Conservation (phyloP, 805 yeast species). For the Saccharomyces eubayanus region DNA sequence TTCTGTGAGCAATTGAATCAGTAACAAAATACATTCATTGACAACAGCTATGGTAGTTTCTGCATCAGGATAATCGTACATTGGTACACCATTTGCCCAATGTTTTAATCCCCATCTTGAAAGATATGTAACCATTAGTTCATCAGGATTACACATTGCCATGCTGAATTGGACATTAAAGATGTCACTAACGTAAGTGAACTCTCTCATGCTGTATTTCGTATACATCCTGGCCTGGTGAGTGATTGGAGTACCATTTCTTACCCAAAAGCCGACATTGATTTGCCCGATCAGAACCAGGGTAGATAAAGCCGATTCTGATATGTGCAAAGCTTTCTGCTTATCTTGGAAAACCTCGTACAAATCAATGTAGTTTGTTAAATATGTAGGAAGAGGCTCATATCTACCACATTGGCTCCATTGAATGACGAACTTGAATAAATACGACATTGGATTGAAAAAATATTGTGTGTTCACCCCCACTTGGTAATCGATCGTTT, state of each 20-base stretch:
- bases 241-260: constrained; percentile 79
- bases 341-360: constrained; percentile 14
- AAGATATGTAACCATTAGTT: constrained; percentile 48
- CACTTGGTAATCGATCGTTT: constrained; percentile 23
- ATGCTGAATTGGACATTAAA: constrained; percentile 57
- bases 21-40: constrained; percentile 66
- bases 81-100: constrained; percentile 42
- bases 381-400: constrained; percentile 12
- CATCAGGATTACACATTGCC: constrained; percentile 48
- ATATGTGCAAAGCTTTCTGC: constrained; percentile 15
- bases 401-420: constrained; percentile 31
- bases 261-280: constrained; percentile 85
- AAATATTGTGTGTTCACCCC: constrained; percentile 28
- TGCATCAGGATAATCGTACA: constrained; percentile 38
- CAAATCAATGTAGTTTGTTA: constrained; percentile 14
- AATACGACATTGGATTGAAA: constrained; percentile 28
- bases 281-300: constrained; percentile 75
- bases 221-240: constrained; percentile 75
- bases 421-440: constrained; percentile 25
- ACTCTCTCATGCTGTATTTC: constrained; percentile 70
- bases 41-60: constrained; percentile 47
- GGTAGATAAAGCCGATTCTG: constrained; percentile 69
- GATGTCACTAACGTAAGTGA: constrained; percentile 73
- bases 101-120: constrained; percentile 60
- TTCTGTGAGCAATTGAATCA: constrained; percentile 63